A percentile compares a stretch with the other conserved stretches of the same genome.
phyloP scores from a whole-genome alignment of 2,329 filamentous ascomycete species.

The Ophiobolus disseminans region DNA sequence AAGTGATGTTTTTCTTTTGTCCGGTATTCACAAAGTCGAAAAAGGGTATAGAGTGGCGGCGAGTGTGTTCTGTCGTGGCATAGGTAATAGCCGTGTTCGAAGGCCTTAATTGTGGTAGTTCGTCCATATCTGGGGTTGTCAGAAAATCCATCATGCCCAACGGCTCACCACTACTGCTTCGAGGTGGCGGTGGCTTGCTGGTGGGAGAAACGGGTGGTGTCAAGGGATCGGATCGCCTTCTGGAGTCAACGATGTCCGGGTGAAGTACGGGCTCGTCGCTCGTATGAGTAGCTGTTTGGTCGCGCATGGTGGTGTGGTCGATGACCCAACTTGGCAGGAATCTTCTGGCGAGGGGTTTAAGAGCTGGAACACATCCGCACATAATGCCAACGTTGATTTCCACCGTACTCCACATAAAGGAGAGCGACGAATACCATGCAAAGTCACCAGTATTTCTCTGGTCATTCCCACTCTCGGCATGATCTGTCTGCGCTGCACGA shows the following conservation, averaged over 20 bases:
- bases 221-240: slow-evolving; percentile 25
- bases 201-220: slow-evolving; percentile 34
- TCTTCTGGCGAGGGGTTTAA: slow-evolving; percentile 81
- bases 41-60: slow-evolving; percentile 57
- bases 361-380: slow-evolving; percentile 88
- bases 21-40: slow-evolving; percentile 79
- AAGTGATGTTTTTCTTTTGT: slow-evolving; percentile 72
- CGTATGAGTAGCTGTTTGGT: slow-evolving; percentile 34
- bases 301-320: slow-evolving; percentile 49
- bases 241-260: slow-evolving; percentile 31
- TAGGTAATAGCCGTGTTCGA: slow-evolving; percentile 44
- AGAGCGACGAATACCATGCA: slow-evolving; percentile 77
- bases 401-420: slow-evolving; percentile 92
- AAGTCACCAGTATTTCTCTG: slow-evolving; percentile 58
- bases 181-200: slow-evolving; percentile 30
- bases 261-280: slow-evolving; percentile 39
- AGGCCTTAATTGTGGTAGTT: slow-evolving; percentile 44
- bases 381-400: slow-evolving; percentile 91
- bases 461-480: slow-evolving; percentile 30
- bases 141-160: slow-evolving; percentile 63
- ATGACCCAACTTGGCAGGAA: slow-evolving; percentile 65
- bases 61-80: slow-evolving; percentile 33
- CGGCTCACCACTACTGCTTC: slow-evolving; percentile 28
- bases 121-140: slow-evolving; percentile 55
- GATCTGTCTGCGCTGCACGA: slow-evolving; percentile 47